phyloP scores from a whole-genome alignment of 192 early-diverging fungal species.

The Rhizoclosmatium globosum region DNA sequence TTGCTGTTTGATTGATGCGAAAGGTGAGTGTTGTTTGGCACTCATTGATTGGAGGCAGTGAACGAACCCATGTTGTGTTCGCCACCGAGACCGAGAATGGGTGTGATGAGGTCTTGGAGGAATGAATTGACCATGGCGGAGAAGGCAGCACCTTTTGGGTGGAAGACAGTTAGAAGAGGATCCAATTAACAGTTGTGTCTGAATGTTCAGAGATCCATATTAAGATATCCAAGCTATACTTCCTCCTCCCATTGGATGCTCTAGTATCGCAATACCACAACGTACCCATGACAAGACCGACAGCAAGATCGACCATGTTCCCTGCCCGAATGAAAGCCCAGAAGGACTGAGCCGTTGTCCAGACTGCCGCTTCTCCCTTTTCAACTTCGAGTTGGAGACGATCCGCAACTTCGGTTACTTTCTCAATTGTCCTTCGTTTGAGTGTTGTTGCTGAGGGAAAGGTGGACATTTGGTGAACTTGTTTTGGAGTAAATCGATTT shows the following conservation, averaged over 20 bases:
- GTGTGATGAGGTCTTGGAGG: constrained; percentile 61
- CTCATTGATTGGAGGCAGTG: too few relatives aligned
- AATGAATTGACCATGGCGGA: constrained; percentile 42
- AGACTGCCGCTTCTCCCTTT: not conserved
- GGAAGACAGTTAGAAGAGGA: constrained; percentile 55
- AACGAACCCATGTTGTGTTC: constrained; percentile 41
- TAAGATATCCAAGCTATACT: too few relatives aligned
- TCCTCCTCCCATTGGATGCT: constrained; percentile 30
- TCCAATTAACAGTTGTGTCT: too few relatives aligned
- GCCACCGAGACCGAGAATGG: constrained; percentile 64
- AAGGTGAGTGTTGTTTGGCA: too few relatives aligned
- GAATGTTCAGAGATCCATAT: too few relatives aligned
- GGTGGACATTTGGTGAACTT: too few relatives aligned
- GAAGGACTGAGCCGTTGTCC: not conserved
- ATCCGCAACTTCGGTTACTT: not conserved
- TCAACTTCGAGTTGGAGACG: not conserved
- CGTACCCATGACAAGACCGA: constrained; percentile 72
- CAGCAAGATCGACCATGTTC: constrained; percentile 72
- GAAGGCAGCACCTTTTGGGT: constrained; percentile 70
- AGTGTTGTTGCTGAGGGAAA: too few relatives aligned
- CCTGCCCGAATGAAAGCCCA: not conserved
- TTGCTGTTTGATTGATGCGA: not conserved
- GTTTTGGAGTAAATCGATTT: too few relatives aligned
- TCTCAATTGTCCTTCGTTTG: not conserved
- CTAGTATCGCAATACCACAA: constrained; percentile 49